Base-by-base conservation (phyloP, 768 basidiomycete species). In the Boletus insuetus region DNA sequence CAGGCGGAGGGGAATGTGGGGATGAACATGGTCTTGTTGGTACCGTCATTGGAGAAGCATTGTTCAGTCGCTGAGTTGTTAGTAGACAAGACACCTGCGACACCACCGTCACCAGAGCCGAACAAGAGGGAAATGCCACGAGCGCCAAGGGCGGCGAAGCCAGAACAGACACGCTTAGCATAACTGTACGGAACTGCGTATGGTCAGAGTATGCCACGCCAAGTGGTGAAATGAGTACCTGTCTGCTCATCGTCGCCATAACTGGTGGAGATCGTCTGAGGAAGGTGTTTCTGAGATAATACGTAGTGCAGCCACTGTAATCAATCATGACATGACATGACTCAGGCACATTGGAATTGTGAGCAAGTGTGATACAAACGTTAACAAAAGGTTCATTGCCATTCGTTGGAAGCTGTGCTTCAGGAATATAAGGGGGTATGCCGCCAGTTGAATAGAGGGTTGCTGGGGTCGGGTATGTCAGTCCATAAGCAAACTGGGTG, bases 201-300 rank as follows among this genome's bases (percentile, higher is more conserved):
- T 6, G 13, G 20, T 57, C 16, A 64, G 51, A 46, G 1, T 4
- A 35, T 31, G 44, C 3, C 4, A 8, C 12, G 4, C 16, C 24
- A 20, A 42, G 2, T 4, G 6, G 39, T 13, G 12, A 31, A 42
- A 42, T 0, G 32, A 20, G n/a, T 34, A 85, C 85, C 81, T 26
- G 86, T 83, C 64, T 87, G 86, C 53, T 91, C 89, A 55, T 82
- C 78, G 45, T 89, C 87, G 3, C 79, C 85, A 64, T 90, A 90
- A 58, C 84, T 86, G 0, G 85, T 89, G 0, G 86, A 86, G 39
- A 91, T 87, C 4, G 81, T 74, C 57, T 81, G 77, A 16, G 87
- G 85, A 3, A 79, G 67, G 39, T 73, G 64, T 10, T 70, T 46
- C n/a, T 80, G 77, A 13, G 58, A 60, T 0, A 81, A 69, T 19